Conservation (phyloP, 306 rosid species). For the Casuarina equisetifolia region DNA sequence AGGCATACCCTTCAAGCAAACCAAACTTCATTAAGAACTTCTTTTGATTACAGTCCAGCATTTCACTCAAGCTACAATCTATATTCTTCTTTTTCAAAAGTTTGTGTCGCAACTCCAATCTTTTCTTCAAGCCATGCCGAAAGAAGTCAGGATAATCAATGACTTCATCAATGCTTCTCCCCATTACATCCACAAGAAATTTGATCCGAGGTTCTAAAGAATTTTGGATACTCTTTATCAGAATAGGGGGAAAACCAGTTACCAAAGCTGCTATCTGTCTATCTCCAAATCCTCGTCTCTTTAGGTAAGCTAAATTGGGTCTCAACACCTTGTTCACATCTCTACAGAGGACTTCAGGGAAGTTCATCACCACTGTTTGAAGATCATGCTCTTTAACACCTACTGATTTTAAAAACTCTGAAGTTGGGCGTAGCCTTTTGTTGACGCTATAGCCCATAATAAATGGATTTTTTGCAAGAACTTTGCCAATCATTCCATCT, state of each 20-base stretch:
- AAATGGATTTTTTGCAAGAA: slow-evolving; percentile 70
- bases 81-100: slow-evolving; percentile 48
- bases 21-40: slow-evolving; percentile 71
- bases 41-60: slow-evolving; percentile 82
- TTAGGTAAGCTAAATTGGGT: slow-evolving; percentile 59
- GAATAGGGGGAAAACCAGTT: slow-evolving; percentile 77
- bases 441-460: slow-evolving; percentile 86
- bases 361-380: slow-evolving; percentile 63
- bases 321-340: slow-evolving; percentile 71
- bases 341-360: slow-evolving; percentile 76
- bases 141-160: slow-evolving; percentile 75
- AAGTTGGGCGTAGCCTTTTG: slow-evolving; percentile 71
- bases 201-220: slow-evolving; percentile 76
- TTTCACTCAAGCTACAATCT: slow-evolving; percentile 74
- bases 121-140: slow-evolving; percentile 79
- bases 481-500: slow-evolving; percentile 79
- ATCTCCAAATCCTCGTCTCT: slow-evolving; percentile 60
- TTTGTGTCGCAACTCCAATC: slow-evolving; percentile 65
- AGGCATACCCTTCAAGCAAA: slow-evolving; percentile 48
- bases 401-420: slow-evolving; percentile 58
- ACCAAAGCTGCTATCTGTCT: slow-evolving; percentile 70
- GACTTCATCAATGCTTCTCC: slow-evolving; percentile 69
- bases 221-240: slow-evolving; percentile 77
- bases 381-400: slow-evolving; percentile 64
- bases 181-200: slow-evolving; percentile 78